These are phyloP conservation scores for Gossypium mustelinum DNA, from an alignment of 345 rosid genomes.

Conservation along the genomic window DNA sequence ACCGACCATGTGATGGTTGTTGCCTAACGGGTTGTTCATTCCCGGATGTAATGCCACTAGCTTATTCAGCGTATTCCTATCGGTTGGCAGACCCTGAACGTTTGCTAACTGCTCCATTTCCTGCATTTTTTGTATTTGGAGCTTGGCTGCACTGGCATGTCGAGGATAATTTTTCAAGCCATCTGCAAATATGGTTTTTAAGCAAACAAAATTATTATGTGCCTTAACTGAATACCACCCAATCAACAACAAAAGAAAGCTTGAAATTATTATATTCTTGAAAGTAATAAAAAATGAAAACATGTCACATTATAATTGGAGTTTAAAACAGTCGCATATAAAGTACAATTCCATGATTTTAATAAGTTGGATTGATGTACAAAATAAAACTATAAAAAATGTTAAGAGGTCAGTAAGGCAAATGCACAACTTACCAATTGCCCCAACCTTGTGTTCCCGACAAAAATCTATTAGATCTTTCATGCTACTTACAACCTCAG, in stretches of 20 bases:
- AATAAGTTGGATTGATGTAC: neutral
- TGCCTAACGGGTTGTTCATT: constrained; percentile 46
- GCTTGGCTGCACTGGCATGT: constrained; percentile 47
- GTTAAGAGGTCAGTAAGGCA: neutral
- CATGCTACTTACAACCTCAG: constrained; percentile 97
- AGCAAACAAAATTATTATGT: neutral
- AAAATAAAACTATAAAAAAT: neutral
- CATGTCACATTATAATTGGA: neutral
- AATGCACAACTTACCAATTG: constrained; percentile 52
- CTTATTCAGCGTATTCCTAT: constrained; percentile 74
- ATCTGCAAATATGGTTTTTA: constrained; percentile 46
- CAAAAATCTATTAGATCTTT: constrained; percentile 90
- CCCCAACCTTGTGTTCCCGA: constrained; percentile 68
- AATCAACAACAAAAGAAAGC: neutral
- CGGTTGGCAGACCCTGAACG: constrained; percentile 77
- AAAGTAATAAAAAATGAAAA: neutral
- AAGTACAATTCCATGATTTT: neutral
- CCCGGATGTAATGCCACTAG: constrained; percentile 67
- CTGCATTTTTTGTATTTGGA: constrained; percentile 77
- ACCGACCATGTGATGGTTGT: constrained; percentile 43
- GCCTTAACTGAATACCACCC: neutral
- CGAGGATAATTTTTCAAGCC: constrained; percentile 82
- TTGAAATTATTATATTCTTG: neutral
- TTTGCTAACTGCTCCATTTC: constrained; percentile 79
- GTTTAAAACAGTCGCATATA: neutral